Evolutionary conservation across 768 basidiomycete species (phyloP).

Genomic region (Heimioporus sp.): DNA sequence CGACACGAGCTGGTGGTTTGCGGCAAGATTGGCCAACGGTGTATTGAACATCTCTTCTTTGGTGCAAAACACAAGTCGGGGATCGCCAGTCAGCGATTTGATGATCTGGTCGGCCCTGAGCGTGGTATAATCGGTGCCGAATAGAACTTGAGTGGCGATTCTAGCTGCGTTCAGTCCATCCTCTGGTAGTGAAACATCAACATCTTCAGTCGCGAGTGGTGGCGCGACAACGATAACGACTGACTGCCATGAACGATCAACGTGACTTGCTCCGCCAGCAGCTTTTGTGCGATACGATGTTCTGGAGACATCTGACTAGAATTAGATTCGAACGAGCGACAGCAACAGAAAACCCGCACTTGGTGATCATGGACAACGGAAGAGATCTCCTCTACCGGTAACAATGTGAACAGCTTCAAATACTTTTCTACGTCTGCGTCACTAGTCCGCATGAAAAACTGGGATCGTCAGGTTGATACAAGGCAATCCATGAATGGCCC

Average conservation of each 20-base stretch:
- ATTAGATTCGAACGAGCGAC: not conserved
- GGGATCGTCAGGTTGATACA: not conserved
- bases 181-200: slow-evolving; percentile 24
- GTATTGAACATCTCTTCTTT: slow-evolving; percentile 50
- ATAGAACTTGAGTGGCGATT: slow-evolving; percentile 46
- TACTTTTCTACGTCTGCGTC: slow-evolving; percentile 82
- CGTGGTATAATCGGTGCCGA: slow-evolving; percentile 34
- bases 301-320: slow-evolving; percentile 31
- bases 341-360: slow-evolving; percentile 33
- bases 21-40: slow-evolving; percentile 61
- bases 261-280: slow-evolving; percentile 58
- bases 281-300: slow-evolving; percentile 45
- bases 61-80: slow-evolving; percentile 54
- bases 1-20: slow-evolving; percentile 51
- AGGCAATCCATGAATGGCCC: not conserved
- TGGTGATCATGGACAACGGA: slow-evolving; percentile 56
- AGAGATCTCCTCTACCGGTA: slow-evolving; percentile 57
- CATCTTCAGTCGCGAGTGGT: not conserved
- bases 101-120: slow-evolving; percentile 57
- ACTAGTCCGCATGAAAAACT: slow-evolving; percentile 88
- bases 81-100: slow-evolving; percentile 61
- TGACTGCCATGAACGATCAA: slow-evolving; percentile 57
- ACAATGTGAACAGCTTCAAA: slow-evolving; percentile 79
- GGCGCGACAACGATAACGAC: slow-evolving; percentile 10
- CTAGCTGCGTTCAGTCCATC: slow-evolving; percentile 41